These are phyloP conservation scores for Raphanus hybrid DNA, from an alignment of 441 rosid genomes.

Conservation along the genomic window DNA sequence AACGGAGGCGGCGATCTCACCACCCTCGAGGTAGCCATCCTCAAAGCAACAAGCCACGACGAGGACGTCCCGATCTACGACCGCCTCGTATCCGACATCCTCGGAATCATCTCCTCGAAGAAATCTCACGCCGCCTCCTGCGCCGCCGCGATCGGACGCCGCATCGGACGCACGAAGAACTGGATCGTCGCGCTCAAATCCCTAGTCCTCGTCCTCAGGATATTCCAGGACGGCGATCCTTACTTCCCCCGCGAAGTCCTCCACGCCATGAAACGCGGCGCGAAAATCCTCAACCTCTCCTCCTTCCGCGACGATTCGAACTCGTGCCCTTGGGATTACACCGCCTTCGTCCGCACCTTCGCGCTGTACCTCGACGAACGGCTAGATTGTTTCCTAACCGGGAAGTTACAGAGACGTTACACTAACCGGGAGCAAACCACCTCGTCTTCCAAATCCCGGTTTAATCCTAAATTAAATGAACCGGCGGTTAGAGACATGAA, in stretches of 20 bases:
- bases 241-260: slow-evolving; percentile 75
- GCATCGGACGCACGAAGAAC: too few relatives aligned
- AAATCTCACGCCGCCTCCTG: too few relatives aligned
- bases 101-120: too few relatives aligned
- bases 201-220: slow-evolving; percentile 68
- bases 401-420: slow-evolving; percentile 65
- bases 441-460: slow-evolving; percentile 26
- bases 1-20: slow-evolving; percentile 51
- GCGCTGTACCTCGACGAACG: slow-evolving; percentile 80
- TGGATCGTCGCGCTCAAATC: slow-evolving; percentile 46
- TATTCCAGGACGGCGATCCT: slow-evolving; percentile 85
- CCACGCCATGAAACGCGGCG: slow-evolving; percentile 72
- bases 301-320: slow-evolving; percentile 68
- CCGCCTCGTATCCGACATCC: slow-evolving; percentile 40
- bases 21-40: slow-evolving; percentile 66
- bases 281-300: slow-evolving; percentile 71
- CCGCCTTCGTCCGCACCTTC: slow-evolving; percentile 64
- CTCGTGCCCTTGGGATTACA: slow-evolving; percentile 78
- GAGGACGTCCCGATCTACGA: slow-evolving; percentile 68
- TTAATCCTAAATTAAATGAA: slow-evolving; percentile 12
- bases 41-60: slow-evolving; percentile 82
- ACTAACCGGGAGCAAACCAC: slow-evolving; percentile 40
- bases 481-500: slow-evolving; percentile 61
- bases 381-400: slow-evolving; percentile 71
- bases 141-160: too few relatives aligned